Evolutionary conservation across 257 asterid genomes (phyloP).

Genomic region (Catharanthus roseus): DNA sequence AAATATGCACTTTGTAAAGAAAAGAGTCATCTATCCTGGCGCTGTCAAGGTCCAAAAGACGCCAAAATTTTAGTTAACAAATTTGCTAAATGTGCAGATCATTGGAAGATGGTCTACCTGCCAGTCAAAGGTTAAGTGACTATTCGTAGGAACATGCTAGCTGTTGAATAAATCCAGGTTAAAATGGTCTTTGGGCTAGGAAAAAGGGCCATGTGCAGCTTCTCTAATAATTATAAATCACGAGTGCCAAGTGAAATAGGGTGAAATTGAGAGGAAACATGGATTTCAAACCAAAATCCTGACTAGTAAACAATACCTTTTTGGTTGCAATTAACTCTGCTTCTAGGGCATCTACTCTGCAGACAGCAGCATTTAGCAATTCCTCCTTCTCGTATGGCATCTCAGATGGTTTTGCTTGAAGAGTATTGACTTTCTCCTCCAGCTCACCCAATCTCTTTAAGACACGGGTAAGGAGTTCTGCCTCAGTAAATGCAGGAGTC

Average conservation of each 20-base stretch:
- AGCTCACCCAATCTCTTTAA: conserved; percentile 80
- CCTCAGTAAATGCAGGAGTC: conserved; percentile 63
- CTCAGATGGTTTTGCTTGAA: conserved; percentile 82
- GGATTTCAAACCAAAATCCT: not conserved
- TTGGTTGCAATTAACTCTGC: conserved; percentile 95
- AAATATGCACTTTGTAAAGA: no score
- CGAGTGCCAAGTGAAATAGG: not conserved
- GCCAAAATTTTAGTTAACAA: no score
- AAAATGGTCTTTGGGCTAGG: not conserved
- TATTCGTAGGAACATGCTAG: not conserved
- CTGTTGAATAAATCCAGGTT: not conserved
- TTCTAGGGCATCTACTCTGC: conserved; percentile 94
- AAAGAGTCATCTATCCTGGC: no score
- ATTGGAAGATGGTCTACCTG: not conserved
- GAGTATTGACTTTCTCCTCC: conserved; percentile 70
- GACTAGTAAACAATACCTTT: conserved; percentile 46
- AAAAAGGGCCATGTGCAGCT: not conserved
- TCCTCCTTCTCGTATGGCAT: conserved; percentile 96
- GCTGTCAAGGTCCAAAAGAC: no score
- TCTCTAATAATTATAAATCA: not conserved
- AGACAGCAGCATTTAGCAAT: conserved; percentile 91
- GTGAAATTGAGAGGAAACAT: not conserved
- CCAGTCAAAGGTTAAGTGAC: not conserved
- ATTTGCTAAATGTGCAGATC: not conserved
- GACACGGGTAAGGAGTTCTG: conserved; percentile 72